Evolutionary conservation across 1,284 basidiomycete species (phyloP).

Genomic region (Ustilago curta): DNA sequence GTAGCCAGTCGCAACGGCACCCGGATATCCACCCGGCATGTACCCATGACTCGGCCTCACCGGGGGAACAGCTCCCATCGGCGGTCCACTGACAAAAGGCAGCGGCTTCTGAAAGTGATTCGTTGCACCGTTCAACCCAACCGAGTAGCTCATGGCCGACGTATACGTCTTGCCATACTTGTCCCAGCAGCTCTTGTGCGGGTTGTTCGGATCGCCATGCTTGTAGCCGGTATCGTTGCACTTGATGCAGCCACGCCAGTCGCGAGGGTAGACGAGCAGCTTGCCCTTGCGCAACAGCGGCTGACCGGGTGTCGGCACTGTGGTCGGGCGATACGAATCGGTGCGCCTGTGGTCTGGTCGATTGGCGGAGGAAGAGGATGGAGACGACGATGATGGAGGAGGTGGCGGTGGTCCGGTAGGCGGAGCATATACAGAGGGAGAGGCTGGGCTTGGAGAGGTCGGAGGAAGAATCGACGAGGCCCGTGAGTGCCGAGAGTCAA

Average conservation of each 20-base stretch:
- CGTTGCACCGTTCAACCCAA: constrained; percentile 28
- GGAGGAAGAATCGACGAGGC: constrained; percentile 17
- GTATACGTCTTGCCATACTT: constrained; percentile 50
- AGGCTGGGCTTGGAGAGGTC: constrained; percentile 2
- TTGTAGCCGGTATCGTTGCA: constrained; percentile 56
- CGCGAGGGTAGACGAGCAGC: constrained; percentile 47
- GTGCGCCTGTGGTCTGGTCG: constrained; percentile 11
- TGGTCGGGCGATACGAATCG: constrained; percentile 41
- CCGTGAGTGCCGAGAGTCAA: constrained; percentile 32
- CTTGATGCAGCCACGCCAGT: constrained; percentile 50
- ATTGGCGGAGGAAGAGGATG: constrained; percentile 13
- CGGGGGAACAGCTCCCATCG: background rate
- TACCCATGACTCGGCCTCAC: constrained; percentile 37
- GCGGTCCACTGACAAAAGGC: constrained; percentile 21
- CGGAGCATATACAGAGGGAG: constrained; percentile 26
- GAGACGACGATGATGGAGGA: background rate
- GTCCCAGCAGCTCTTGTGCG: constrained; percentile 53
- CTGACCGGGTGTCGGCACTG: constrained; percentile 47
- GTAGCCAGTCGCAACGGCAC: constrained; percentile 18
- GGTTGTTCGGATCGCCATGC: constrained; percentile 50
- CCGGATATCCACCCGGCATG: constrained; percentile 40
- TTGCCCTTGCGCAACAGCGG: constrained; percentile 51
- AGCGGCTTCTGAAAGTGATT: constrained; percentile 42
- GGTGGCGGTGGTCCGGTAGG: constrained; percentile 27
- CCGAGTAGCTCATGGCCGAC: constrained; percentile 45